A percentile compares a stretch with the other conserved stretches of the same genome.
These are phyloP conservation scores for Fusarium burgessii DNA, from an alignment of 2,329 filamentous ascomycete species.

Conservation along the genomic window DNA sequence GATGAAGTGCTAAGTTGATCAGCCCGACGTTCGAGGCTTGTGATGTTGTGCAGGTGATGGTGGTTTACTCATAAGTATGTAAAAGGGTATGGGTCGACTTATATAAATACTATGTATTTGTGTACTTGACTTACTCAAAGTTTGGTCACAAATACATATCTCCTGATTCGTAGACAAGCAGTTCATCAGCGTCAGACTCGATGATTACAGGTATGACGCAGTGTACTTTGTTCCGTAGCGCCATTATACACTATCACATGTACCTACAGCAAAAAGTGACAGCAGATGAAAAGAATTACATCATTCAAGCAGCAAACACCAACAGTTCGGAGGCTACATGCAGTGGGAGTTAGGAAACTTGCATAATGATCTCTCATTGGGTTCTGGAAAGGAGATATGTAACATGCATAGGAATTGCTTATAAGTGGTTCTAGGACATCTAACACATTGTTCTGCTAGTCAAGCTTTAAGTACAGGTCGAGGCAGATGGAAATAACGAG, in stretches of 20 bases:
- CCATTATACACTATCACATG: constrained; percentile 27
- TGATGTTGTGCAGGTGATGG: constrained; percentile 42
- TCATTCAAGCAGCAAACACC: constrained; percentile 25
- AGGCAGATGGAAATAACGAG: not conserved
- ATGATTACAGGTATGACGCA: constrained; percentile 30
- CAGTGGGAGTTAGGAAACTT: not conserved
- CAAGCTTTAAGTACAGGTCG: not conserved
- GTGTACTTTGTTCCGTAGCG: constrained; percentile 14
- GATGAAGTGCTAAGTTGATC: constrained; percentile 27
- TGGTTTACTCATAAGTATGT: constrained; percentile 9
- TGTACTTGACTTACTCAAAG: not conserved
- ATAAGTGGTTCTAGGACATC: not conserved
- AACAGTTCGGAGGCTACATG: constrained; percentile 1
- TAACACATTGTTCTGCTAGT: not conserved
- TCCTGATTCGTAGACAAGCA: not conserved
- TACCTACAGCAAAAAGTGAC: constrained; percentile 19
- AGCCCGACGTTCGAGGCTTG: constrained; percentile 21
- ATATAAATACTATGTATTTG: constrained; percentile 10
- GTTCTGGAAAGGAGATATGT: not conserved
- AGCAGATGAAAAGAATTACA: constrained; percentile 31
- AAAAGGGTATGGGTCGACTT: not conserved
- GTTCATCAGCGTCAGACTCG: constrained; percentile 8
- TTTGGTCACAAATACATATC: not conserved
- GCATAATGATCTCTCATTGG: not conserved
- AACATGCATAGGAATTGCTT: not conserved